A percentile compares a stretch with the other conserved stretches of the same genome.
Conservation (phyloP, 129 eudicot genomes). For the Pittosporum tobira region DNA sequence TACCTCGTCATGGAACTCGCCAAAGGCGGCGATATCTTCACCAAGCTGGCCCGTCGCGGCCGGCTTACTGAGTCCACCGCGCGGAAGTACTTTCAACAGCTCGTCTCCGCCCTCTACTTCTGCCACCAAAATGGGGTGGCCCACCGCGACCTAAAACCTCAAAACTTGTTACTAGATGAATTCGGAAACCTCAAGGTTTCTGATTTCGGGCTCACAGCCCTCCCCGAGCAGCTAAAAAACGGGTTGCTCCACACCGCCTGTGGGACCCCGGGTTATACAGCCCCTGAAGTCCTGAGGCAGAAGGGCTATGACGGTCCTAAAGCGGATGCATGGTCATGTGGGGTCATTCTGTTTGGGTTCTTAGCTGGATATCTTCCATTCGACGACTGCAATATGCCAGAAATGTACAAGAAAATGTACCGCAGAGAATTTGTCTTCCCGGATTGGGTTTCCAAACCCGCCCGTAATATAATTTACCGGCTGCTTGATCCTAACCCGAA, state of each 20-base stretch:
- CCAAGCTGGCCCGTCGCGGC: constrained; percentile 36
- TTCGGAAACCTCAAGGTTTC: constrained; percentile 49
- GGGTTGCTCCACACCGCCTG: constrained; percentile 69
- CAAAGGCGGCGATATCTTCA: constrained; percentile 57
- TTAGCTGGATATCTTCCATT: constrained; percentile 61
- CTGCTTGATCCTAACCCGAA: constrained; percentile 74
- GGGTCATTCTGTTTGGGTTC: constrained; percentile 56
- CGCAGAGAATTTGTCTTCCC: constrained; percentile 49
- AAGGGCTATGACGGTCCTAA: constrained; percentile 73
- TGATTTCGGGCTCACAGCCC: constrained; percentile 83
- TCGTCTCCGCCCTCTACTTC: constrained; percentile 57
- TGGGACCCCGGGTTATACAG: constrained; percentile 89
- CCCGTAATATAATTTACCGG: constrained; percentile 35
- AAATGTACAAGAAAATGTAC: constrained; percentile 65
- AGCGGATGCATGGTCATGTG: constrained; percentile 96
- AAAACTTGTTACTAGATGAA: constrained; percentile 57
- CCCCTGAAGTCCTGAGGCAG: constrained; percentile 71
- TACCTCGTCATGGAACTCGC: constrained; percentile 85
- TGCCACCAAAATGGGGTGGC: constrained; percentile 80
- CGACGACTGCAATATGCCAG: constrained; percentile 49
- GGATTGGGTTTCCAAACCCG: constrained; percentile 41
- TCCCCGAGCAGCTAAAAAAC: constrained; percentile 41
- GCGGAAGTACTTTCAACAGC: constrained; percentile 48
- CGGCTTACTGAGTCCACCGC: constrained; percentile 54
- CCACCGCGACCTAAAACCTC: constrained; percentile 88